Evolutionary conservation across 345 rosid species (phyloP).

Genomic region (Arabis alpina): DNA sequence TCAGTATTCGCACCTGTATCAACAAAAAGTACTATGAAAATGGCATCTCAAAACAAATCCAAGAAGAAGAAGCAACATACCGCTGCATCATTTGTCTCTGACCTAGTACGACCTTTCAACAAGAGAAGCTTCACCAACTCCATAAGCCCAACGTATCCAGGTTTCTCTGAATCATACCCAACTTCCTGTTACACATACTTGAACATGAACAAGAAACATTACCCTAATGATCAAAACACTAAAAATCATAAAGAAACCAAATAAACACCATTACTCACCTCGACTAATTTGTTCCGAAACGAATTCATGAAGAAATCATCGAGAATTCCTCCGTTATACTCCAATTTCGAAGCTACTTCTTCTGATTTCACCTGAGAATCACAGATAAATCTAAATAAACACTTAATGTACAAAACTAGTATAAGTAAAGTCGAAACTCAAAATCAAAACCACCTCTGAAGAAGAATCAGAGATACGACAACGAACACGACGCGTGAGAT

Average conservation of each 20-base stretch:
- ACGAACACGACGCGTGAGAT: conserved; percentile 11
- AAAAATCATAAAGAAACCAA: background rate
- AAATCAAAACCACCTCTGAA: conserved; percentile 29
- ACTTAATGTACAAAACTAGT: background rate
- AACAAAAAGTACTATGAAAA: background rate
- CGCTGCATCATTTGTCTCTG: conserved; percentile 69
- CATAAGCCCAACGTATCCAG: conserved; percentile 82
- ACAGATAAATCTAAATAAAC: background rate
- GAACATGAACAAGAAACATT: conserved; percentile 28
- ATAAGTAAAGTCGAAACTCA: background rate
- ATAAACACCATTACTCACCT: conserved; percentile 47
- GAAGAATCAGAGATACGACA: conserved; percentile 34
- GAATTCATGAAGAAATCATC: conserved; percentile 65
- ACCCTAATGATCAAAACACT: background rate
- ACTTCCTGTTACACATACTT: conserved; percentile 69
- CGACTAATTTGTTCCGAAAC: conserved; percentile 73
- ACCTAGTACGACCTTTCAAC: conserved; percentile 59
- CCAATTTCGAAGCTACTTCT: conserved; percentile 40
- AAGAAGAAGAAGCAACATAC: conserved; percentile 41
- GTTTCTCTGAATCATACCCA: conserved; percentile 90
- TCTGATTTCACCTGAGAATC: conserved; percentile 44
- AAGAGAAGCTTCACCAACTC: conserved; percentile 71
- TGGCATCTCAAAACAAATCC: conserved; percentile 2
- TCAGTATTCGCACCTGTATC: conserved; percentile 69
- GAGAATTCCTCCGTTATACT: conserved; percentile 55